These are phyloP conservation scores for Globisporangium ultimum DNA, from an alignment of 352 stramenopile genomes.

Conservation along the genomic window DNA sequence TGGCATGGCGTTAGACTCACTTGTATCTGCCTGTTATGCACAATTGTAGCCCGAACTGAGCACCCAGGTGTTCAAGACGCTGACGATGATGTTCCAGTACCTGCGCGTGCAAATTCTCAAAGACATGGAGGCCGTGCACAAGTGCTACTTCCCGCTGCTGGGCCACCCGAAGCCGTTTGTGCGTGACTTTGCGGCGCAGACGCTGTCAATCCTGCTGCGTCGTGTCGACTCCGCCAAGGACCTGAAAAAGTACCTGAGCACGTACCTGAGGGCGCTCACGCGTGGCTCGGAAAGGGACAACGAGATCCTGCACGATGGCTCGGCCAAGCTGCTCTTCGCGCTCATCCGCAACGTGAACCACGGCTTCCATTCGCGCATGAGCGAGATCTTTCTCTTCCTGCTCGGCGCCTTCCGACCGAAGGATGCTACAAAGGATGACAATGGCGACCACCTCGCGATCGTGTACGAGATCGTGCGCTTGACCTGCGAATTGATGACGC, in stretches of 20 bases:
- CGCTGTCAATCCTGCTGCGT: constrained; percentile 77
- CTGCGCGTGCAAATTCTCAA: constrained; percentile 77
- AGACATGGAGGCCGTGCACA: constrained; percentile 89
- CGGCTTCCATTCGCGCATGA: constrained; percentile 85
- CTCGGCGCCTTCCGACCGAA: constrained; percentile 71
- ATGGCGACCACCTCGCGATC: constrained; percentile 19
- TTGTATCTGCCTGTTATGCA: neutral
- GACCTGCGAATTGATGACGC: constrained; percentile 69
- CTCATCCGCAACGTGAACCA: constrained; percentile 83
- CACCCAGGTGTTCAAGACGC: constrained; percentile 89
- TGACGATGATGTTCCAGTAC: constrained; percentile 89
- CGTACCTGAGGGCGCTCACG: constrained; percentile 74
- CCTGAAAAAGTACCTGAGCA: constrained; percentile 73
- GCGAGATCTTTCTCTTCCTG: constrained; percentile 69
- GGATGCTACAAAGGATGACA: constrained; percentile 9
- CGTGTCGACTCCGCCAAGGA: constrained; percentile 74
- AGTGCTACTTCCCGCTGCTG: constrained; percentile 88
- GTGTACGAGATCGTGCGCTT: constrained; percentile 69
- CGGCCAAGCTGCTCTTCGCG: constrained; percentile 83
- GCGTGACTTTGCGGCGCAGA: constrained; percentile 88
- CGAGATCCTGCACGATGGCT: constrained; percentile 73
- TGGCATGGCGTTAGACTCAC: neutral
- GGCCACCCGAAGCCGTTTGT: constrained; percentile 84
- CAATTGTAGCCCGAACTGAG: constrained; percentile 73
- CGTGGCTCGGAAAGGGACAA: constrained; percentile 59